Evolutionary conservation across 2,329 filamentous ascomycete species (phyloP).

Genomic region (Aspergillus aculeatus): DNA sequence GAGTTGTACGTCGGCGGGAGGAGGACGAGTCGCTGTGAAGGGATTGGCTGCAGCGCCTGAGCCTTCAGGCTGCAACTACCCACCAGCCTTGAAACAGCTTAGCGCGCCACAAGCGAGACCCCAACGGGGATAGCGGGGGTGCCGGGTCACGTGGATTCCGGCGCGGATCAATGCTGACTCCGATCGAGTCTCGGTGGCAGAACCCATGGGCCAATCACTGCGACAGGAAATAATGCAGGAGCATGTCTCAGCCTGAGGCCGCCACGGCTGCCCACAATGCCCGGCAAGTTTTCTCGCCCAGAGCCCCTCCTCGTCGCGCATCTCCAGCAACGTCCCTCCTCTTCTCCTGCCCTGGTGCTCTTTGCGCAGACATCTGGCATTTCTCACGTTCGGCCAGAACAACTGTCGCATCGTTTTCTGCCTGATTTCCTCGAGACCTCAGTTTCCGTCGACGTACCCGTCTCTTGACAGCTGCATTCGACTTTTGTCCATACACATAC

Average conservation of each 20-base stretch:
- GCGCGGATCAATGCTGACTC: constrained; percentile 13
- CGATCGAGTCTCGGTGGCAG: constrained; percentile 9
- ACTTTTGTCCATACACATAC: constrained; percentile 5
- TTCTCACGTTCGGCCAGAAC: constrained; percentile 14
- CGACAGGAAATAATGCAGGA: constrained; percentile 20
- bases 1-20: constrained; percentile 30
- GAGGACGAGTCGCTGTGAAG: constrained; percentile 29
- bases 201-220: constrained; percentile 19
- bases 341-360: constrained; percentile 15
- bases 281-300: constrained; percentile 24
- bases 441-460: constrained; percentile 3
- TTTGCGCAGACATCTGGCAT: constrained; percentile 19
- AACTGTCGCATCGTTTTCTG: constrained; percentile 17
- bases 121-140: constrained; percentile 18
- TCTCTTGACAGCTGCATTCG: constrained; percentile 9
- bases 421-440: constrained; percentile 6
- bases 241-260: constrained; percentile 20
- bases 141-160: constrained; percentile 16
- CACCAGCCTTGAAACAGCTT: constrained; percentile 14
- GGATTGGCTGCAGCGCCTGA: constrained; percentile 28
- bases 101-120: constrained; percentile 23
- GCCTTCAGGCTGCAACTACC: constrained; percentile 24
- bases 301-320: constrained; percentile 23
- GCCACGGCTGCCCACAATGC: constrained; percentile 24
- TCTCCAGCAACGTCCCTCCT: constrained; percentile 17